Conservation (phyloP, 306 rosid species). For the Aeschynomene evenia region DNA sequence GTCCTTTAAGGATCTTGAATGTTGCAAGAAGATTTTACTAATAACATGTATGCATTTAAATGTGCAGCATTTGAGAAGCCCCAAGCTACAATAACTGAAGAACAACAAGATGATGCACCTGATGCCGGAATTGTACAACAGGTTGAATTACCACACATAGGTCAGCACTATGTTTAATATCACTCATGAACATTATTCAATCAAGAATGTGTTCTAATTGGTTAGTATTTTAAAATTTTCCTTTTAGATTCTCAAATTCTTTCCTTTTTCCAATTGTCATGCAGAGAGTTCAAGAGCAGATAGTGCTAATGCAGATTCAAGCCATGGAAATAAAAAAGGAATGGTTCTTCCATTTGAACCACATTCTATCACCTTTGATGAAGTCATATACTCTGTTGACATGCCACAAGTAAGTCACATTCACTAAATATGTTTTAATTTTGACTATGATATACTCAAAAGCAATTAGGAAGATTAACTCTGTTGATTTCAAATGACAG, state of each 20-base stretch:
- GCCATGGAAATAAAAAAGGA: constrained; percentile 44
- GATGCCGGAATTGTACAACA: constrained; percentile 7
- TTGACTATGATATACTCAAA: neutral
- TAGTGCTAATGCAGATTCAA: constrained; percentile 17
- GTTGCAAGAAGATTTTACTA: neutral
- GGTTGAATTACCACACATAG: constrained; percentile 41
- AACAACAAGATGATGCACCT: constrained; percentile 22
- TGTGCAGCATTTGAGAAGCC: constrained; percentile 52
- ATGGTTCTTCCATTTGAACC: constrained; percentile 73
- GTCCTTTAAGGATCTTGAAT: neutral
- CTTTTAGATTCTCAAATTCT: constrained; percentile 2
- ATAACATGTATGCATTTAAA: neutral
- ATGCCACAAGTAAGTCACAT: constrained; percentile 54
- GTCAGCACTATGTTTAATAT: constrained; percentile 29
- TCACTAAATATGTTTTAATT: neutral
- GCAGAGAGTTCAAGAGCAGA: constrained; percentile 39
- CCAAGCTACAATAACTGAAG: constrained; percentile 35
- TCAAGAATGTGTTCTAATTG: neutral
- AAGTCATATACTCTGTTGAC: constrained; percentile 54
- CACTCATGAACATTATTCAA: neutral
- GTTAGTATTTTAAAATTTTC: neutral
- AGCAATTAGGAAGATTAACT: neutral
- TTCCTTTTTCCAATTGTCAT: neutral
- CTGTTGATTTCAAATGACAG: constrained; percentile 31
- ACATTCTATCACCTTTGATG: constrained; percentile 53